Conservation (phyloP, 1,284 basidiomycete genomes). For the Cutaneotrichosporon daszewskae region DNA sequence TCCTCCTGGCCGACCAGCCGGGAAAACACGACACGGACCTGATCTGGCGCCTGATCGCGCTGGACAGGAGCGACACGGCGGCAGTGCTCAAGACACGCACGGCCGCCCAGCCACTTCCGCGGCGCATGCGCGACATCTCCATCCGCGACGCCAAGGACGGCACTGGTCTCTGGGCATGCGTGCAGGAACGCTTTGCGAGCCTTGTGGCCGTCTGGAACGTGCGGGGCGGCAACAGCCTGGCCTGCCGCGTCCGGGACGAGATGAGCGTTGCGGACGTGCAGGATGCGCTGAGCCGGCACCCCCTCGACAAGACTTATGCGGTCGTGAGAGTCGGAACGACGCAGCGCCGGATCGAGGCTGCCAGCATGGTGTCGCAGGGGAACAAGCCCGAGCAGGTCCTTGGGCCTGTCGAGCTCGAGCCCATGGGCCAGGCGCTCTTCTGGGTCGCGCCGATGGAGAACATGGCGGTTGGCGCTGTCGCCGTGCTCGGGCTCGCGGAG, state of each 20-base stretch:
- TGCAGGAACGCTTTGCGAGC: not conserved
- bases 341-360: not conserved
- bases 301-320: not conserved
- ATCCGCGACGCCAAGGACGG: slow-evolving; percentile 6
- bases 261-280: slow-evolving; percentile 5
- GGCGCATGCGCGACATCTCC: slow-evolving; percentile 1
- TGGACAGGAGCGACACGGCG: not conserved
- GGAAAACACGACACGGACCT: slow-evolving; percentile 16
- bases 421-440: not conserved
- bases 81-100: slow-evolving; percentile 1
- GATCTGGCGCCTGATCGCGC: slow-evolving; percentile 11
- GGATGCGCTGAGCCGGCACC: slow-evolving; percentile 4
- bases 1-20: slow-evolving; percentile 31
- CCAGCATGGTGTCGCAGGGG: not conserved
- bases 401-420: not conserved
- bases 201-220: slow-evolving; percentile 8
- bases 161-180: slow-evolving; percentile 8
- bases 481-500: slow-evolving; percentile 27
- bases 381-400: not conserved
- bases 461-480: slow-evolving; percentile 3
- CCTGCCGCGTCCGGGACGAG: not conserved
- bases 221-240: not conserved
- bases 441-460: not conserved
- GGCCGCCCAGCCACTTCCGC: slow-evolving; percentile 3
- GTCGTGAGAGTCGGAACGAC: not conserved